Evolutionary conservation across 1,284 basidiomycete species (phyloP).

Genomic region (Cutaneotrichosporon cyanovorans): DNA sequence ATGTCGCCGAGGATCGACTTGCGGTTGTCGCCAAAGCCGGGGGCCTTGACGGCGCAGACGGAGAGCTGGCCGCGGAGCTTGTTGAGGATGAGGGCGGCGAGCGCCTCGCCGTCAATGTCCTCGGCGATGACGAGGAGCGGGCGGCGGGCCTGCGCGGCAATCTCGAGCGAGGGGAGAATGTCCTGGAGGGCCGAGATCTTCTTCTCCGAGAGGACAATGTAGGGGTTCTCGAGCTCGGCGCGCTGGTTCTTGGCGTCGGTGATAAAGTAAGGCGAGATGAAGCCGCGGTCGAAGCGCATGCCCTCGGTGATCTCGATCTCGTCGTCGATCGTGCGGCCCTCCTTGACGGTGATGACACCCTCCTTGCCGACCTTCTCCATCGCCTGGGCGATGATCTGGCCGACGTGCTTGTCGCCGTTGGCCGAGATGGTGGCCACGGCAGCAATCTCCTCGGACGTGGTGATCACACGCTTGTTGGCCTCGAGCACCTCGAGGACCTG

Average conservation of each 20-base stretch:
- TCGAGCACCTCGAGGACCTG: conserved; percentile 89
- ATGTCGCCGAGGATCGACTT: conserved; percentile 96
- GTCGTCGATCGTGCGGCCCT: conserved; percentile 94
- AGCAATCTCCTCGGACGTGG: conserved; percentile 94
- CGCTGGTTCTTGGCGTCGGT: conserved; percentile 97
- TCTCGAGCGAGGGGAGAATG: conserved; percentile 89
- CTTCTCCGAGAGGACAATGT: conserved; percentile 91
- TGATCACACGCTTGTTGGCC: conserved; percentile 84
- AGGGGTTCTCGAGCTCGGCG: conserved; percentile 94
- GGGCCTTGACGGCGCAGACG: conserved; percentile 90
- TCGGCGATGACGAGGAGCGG: conserved; percentile 95
- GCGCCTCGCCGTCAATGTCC: conserved; percentile 94
- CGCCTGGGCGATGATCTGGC: conserved; percentile 93
- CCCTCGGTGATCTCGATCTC: conserved; percentile 99
- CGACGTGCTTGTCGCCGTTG: conserved; percentile 91
- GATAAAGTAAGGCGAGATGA: conserved; percentile 97
- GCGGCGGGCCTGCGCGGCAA: conserved; percentile 80
- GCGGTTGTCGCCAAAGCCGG: conserved; percentile 98
- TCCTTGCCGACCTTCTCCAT: conserved; percentile 99
- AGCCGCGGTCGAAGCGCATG: conserved; percentile 99
- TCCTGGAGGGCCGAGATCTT: conserved; percentile 95
- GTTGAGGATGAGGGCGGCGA: conserved; percentile 96
- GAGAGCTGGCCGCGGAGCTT: conserved; percentile 95
- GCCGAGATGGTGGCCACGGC: conserved; percentile 94
- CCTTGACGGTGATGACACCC: conserved; percentile 99